These are phyloP conservation scores for Haplosporangium sp. DNA, from an alignment of 371 early-diverging fungal genomes.

Conservation along the genomic window DNA sequence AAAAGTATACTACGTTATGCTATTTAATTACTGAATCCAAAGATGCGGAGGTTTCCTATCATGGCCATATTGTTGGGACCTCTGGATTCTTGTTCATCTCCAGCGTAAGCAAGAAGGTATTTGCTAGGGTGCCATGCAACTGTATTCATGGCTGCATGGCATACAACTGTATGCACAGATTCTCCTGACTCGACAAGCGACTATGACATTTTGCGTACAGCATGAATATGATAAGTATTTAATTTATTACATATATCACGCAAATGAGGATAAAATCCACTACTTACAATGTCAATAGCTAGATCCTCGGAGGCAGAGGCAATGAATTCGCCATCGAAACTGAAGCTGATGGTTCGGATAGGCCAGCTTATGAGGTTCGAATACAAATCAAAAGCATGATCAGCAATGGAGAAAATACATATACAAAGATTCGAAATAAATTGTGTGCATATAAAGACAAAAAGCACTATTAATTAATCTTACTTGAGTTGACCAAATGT, in stretches of 20 bases:
- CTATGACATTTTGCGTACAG: conserved; percentile 45
- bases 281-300: conserved; percentile 81
- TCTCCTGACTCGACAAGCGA: conserved; percentile 84
- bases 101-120: conserved; percentile 84
- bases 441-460: no score
- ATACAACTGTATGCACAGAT: conserved; percentile 75
- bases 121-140: conserved; percentile 88
- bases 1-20: no score
- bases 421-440: no score
- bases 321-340: conserved; percentile 85
- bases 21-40: conserved; percentile 36
- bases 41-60: conserved; percentile 48
- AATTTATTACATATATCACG: no score
- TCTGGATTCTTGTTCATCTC: conserved; percentile 69
- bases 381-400: not conserved
- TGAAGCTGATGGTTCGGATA: conserved; percentile 86
- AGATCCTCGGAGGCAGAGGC: conserved; percentile 88
- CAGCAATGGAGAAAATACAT: not conserved
- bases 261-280: not conserved
- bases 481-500: conserved; percentile 80
- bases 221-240: not conserved
- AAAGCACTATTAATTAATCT: conserved; percentile 21
- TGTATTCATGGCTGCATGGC: conserved; percentile 79
- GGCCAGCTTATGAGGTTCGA: conserved; percentile 71
- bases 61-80: conserved; percentile 25